Percentiles rank a stretch among this genome's conserved stretches.
phyloP scores from a whole-genome alignment of 2,329 filamentous ascomycete genomes.

The Endoconidiophora polonica region DNA sequence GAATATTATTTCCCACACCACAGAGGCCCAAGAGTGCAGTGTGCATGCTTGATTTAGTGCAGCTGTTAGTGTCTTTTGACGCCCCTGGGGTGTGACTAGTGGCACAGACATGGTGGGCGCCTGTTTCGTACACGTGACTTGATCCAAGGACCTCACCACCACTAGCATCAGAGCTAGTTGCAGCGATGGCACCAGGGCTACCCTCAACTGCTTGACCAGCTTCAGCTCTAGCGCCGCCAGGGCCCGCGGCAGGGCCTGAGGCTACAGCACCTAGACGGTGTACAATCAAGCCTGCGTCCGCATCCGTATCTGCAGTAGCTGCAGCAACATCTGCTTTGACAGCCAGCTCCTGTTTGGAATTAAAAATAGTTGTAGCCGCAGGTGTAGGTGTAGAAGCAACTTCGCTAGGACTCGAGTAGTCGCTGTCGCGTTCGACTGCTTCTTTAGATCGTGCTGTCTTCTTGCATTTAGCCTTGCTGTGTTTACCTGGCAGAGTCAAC shows the following conservation, averaged over 20 bases:
- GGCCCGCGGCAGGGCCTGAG: not conserved
- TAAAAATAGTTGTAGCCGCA: not conserved
- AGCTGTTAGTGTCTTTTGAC: too few relatives aligned
- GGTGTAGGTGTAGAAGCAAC: not conserved
- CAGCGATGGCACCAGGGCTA: not conserved
- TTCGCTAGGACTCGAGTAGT: constrained; percentile 26
- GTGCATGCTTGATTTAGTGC: too few relatives aligned
- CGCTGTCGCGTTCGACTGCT: constrained; percentile 37
- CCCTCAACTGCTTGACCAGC: not conserved
- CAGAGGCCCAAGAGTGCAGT: too few relatives aligned
- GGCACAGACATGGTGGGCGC: not conserved
- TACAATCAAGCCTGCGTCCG: constrained; percentile 5
- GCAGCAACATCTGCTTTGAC: not conserved
- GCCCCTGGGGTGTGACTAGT: not conserved
- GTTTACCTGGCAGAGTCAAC: constrained; percentile 15
- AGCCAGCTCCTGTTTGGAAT: not conserved
- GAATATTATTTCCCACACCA: too few relatives aligned
- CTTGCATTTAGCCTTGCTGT: constrained; percentile 14
- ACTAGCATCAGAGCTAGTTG: not conserved
- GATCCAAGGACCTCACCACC: not conserved
- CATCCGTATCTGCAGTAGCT: not conserved
- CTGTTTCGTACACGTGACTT: too few relatives aligned
- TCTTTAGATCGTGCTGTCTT: constrained; percentile 26
- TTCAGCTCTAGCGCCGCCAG: constrained; percentile 5
- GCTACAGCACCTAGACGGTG: constrained; percentile 4